Evolutionary conservation across 306 rosid species (phyloP).

Genomic region (Senna tora): DNA sequence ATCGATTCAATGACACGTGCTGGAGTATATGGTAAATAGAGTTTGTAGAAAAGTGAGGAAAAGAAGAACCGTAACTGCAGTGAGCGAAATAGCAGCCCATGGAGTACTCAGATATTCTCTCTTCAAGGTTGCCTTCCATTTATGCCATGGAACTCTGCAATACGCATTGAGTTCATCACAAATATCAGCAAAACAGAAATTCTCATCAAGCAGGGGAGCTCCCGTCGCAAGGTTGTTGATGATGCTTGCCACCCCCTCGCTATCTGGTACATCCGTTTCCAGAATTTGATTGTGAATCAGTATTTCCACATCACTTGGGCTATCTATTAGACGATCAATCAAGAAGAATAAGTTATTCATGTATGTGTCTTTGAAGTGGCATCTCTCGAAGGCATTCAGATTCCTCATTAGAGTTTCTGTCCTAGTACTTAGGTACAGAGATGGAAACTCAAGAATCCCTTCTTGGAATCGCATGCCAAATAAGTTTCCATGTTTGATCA

Average conservation of each 20-base stretch:
- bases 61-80: slow-evolving; percentile 20
- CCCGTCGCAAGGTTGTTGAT: slow-evolving; percentile 25
- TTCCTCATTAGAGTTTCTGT: slow-evolving; percentile 17
- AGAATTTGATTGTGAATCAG: slow-evolving; percentile 37
- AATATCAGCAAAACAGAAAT: slow-evolving; percentile 19
- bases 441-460: slow-evolving; percentile 39
- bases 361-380: background rate
- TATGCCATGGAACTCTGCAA: slow-evolving; percentile 17
- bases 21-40: background rate
- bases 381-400: slow-evolving; percentile 39
- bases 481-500: background rate
- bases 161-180: slow-evolving; percentile 2
- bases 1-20: background rate
- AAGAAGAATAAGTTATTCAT: slow-evolving; percentile 20
- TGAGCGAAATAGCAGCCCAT: slow-evolving; percentile 35
- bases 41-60: slow-evolving; percentile 26
- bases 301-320: slow-evolving; percentile 35
- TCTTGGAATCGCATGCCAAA: slow-evolving; percentile 17
- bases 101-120: slow-evolving; percentile 37
- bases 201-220: background rate
- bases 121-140: slow-evolving; percentile 40
- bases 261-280: slow-evolving; percentile 22
- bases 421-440: background rate
- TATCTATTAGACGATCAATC: slow-evolving; percentile 22
- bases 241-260: background rate